phyloP scores from a whole-genome alignment of 2,329 filamentous ascomycete genomes.

The Leptographium procerum region DNA sequence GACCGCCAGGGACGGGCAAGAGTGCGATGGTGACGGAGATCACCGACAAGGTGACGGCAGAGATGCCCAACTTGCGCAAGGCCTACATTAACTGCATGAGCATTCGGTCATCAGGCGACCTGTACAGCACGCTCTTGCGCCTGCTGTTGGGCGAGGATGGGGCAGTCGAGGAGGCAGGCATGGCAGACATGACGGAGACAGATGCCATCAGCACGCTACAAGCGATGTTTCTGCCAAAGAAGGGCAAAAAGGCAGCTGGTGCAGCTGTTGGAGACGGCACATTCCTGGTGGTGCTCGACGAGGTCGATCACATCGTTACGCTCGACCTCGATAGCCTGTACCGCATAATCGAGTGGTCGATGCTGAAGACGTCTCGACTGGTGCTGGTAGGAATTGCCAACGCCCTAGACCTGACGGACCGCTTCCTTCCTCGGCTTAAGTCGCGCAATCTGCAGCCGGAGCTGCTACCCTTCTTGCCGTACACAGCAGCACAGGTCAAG shows the following conservation, averaged over 20 bases:
- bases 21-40: conserved; percentile 85
- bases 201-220: conserved; percentile 59
- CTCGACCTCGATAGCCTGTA: conserved; percentile 84
- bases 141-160: conserved; percentile 33
- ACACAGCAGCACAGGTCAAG: conserved; percentile 78
- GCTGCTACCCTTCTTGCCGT: conserved; percentile 84
- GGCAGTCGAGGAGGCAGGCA: neutral
- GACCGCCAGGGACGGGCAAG: conserved; percentile 92
- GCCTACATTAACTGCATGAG: conserved; percentile 96
- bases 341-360: conserved; percentile 91
- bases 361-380: conserved; percentile 68
- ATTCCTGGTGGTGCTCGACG: conserved; percentile 81
- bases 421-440: conserved; percentile 87
- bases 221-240: conserved; percentile 56
- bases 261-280: conserved; percentile 27
- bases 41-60: conserved; percentile 44
- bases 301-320: conserved; percentile 88
- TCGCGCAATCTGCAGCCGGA: conserved; percentile 83
- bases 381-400: conserved; percentile 90
- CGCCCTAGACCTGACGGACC: conserved; percentile 87
- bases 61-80: conserved; percentile 45
- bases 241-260: conserved; percentile 13
- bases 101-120: conserved; percentile 75
- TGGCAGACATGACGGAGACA: conserved; percentile 45
- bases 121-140: conserved; percentile 70